These are phyloP conservation scores for Cyclocybe cylindracea DNA, from an alignment of 768 basidiomycete species.

Conservation along the genomic window DNA sequence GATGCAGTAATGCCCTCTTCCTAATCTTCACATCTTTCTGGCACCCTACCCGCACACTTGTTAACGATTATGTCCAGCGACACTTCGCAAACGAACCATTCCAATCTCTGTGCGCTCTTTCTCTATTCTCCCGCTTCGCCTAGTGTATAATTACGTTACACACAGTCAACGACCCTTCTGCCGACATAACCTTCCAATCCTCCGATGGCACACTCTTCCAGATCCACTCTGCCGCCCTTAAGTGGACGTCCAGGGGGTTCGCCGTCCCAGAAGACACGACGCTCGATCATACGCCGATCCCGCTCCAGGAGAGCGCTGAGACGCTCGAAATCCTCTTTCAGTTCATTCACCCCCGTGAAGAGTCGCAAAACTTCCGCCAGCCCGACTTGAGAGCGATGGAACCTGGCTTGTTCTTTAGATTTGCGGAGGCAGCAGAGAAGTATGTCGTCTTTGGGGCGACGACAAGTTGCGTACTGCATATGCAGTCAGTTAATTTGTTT, in stretches of 20 bases:
- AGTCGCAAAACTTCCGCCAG: slow-evolving; percentile 3
- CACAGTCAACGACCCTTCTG: slow-evolving; percentile 4
- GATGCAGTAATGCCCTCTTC: no score
- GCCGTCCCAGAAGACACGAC: not conserved
- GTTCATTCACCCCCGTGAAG: slow-evolving; percentile 7
- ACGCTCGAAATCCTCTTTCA: slow-evolving; percentile 13
- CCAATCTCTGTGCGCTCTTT: no score
- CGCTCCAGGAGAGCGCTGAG: slow-evolving; percentile 1
- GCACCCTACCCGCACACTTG: no score
- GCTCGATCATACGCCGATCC: not conserved
- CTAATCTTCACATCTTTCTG: no score
- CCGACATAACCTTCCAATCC: slow-evolving; percentile 11
- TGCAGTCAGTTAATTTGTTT: slow-evolving; percentile 9
- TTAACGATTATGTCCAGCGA: no score
- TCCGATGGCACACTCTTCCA: slow-evolving; percentile 11
- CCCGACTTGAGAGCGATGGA: not conserved
- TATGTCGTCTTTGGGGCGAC: slow-evolving; percentile 25
- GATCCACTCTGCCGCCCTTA: slow-evolving; percentile 4
- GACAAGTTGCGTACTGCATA: slow-evolving; percentile 14
- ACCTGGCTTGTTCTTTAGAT: slow-evolving; percentile 2
- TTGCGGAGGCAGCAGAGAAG: slow-evolving; percentile 26
- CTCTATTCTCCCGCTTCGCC: no score
- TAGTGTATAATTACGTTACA: not conserved
- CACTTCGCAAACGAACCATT: no score
- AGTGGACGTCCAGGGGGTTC: slow-evolving; percentile 5